Conservation (phyloP, 805 yeast genomes). For the Wickerhamomyces rabaulensis region DNA sequence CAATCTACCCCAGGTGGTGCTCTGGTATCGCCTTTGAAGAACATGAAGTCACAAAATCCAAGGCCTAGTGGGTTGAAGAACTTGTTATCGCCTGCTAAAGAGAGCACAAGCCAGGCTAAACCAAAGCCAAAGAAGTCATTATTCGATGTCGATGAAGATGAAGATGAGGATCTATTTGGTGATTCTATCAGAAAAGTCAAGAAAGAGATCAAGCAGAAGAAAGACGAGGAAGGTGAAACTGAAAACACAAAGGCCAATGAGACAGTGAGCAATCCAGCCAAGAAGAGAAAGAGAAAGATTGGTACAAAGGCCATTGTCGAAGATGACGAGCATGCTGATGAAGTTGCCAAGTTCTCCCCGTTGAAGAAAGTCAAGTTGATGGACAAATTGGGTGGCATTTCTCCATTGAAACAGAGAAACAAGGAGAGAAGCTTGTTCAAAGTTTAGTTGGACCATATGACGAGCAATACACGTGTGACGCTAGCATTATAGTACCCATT, state of each 20-base stretch:
- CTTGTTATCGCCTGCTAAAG: conserved; percentile 16
- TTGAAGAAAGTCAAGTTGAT: conserved; percentile 21
- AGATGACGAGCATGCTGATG: conserved; percentile 16
- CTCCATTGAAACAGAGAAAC: conserved; percentile 24
- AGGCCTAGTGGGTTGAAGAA: conserved; percentile 22
- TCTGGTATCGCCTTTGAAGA: conserved; percentile 18
- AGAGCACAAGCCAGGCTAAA: background rate
- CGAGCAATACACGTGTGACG: background rate
- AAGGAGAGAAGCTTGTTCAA: conserved; percentile 21
- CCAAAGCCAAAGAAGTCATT: conserved; percentile 15
- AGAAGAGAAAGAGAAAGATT: conserved; percentile 19
- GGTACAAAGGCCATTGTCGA: conserved; percentile 16
- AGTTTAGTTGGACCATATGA: conserved; percentile 5
- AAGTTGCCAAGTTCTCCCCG: conserved; percentile 11
- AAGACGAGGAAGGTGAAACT: background rate
- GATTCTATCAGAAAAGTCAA: conserved; percentile 13
- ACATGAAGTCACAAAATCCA: conserved; percentile 5
- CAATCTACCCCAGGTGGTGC: conserved; percentile 23
- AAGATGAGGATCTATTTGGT: conserved; percentile 24
- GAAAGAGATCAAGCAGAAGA: conserved; percentile 4
- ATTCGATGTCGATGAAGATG: conserved; percentile 25
- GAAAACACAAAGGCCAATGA: background rate
- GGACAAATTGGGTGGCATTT: conserved; percentile 22
- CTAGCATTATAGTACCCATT: too few relatives aligned
- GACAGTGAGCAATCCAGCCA: conserved; percentile 1